A percentile compares a stretch with the other conserved stretches of the same genome.
Conservation (phyloP, 2,329 filamentous ascomycete species). For the Xylaria multiplex region DNA sequence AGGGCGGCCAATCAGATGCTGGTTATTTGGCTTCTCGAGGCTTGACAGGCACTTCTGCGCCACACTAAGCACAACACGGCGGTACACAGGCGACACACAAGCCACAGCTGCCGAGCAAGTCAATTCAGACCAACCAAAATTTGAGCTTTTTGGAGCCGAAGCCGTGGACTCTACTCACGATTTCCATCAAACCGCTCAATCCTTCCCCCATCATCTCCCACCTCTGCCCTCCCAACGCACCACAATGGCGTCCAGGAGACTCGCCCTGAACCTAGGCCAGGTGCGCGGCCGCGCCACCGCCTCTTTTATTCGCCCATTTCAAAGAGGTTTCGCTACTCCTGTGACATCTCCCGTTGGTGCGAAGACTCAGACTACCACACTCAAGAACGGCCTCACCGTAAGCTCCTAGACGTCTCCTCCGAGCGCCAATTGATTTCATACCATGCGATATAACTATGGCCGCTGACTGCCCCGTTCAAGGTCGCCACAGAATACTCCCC, state of each 20-base stretch:
- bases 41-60: slow-evolving; percentile 19
- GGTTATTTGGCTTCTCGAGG: slow-evolving; percentile 39
- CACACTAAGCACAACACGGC: too few relatives aligned
- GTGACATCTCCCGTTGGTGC: slow-evolving; percentile 69
- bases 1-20: slow-evolving; percentile 41
- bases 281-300: slow-evolving; percentile 89
- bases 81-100: neutral
- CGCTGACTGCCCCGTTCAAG: slow-evolving; percentile 59
- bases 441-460: slow-evolving; percentile 1
- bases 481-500: slow-evolving; percentile 98
- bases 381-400: slow-evolving; percentile 98
- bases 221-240: slow-evolving; percentile 57
- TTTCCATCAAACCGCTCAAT: slow-evolving; percentile 66
- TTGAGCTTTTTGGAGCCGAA: slow-evolving; percentile 44
- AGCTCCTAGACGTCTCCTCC: slow-evolving; percentile 43
- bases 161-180: slow-evolving; percentile 46
- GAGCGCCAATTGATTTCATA: slow-evolving; percentile 44
- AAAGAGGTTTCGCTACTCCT: slow-evolving; percentile 90
- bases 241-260: slow-evolving; percentile 93
- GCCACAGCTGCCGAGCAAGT: slow-evolving; percentile 35
- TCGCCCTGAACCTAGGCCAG: slow-evolving; percentile 93
- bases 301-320: slow-evolving; percentile 79
- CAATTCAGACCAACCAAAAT: slow-evolving; percentile 48
- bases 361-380: slow-evolving; percentile 94
- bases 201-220: slow-evolving; percentile 47